phyloP scores from a whole-genome alignment of 495 filamentous ascomycete species.

The Podospora appendiculata region DNA sequence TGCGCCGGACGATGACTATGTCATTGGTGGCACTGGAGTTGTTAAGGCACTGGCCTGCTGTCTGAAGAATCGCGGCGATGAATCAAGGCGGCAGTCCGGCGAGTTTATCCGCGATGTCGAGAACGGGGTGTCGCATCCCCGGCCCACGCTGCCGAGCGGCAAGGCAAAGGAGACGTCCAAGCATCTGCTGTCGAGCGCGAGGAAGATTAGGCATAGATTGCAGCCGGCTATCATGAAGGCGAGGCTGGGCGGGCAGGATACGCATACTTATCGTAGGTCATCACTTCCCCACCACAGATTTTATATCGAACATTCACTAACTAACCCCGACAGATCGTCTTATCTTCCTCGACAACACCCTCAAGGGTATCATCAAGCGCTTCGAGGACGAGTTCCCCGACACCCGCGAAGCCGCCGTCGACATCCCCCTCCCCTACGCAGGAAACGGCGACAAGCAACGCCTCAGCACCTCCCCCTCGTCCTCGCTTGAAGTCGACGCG shows the following conservation, averaged over 20 bases:
- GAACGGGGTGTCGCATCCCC: slow-evolving; percentile 9
- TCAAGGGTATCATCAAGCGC: slow-evolving; percentile 83
- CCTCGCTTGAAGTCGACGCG: background rate
- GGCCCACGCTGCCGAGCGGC: slow-evolving; percentile 24
- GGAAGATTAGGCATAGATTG: slow-evolving; percentile 76
- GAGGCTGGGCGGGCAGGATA: slow-evolving; percentile 41
- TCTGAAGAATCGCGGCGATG: slow-evolving; percentile 64
- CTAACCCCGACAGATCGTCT: slow-evolving; percentile 54
- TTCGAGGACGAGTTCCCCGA: slow-evolving; percentile 97
- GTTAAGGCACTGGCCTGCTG: slow-evolving; percentile 91
- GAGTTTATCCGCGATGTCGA: slow-evolving; percentile 36
- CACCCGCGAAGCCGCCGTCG: slow-evolving; percentile 41
- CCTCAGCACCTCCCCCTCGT: background rate
- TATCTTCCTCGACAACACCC: slow-evolving; percentile 81
- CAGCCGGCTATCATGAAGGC: slow-evolving; percentile 79
- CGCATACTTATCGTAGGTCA: slow-evolving; percentile 69
- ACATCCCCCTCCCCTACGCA: slow-evolving; percentile 15
- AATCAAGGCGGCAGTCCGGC: slow-evolving; percentile 40
- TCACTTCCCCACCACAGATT: background rate
- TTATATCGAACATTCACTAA: slow-evolving; percentile 14
- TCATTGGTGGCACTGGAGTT: slow-evolving; percentile 90
- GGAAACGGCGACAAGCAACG: slow-evolving; percentile 16
- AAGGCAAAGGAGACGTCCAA: slow-evolving; percentile 91
- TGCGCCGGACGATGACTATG: slow-evolving; percentile 86
- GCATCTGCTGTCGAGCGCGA: slow-evolving; percentile 72